Base-by-base conservation (phyloP, 78 protist genomes). In the Dictyostelium brefeldianum region DNA sequence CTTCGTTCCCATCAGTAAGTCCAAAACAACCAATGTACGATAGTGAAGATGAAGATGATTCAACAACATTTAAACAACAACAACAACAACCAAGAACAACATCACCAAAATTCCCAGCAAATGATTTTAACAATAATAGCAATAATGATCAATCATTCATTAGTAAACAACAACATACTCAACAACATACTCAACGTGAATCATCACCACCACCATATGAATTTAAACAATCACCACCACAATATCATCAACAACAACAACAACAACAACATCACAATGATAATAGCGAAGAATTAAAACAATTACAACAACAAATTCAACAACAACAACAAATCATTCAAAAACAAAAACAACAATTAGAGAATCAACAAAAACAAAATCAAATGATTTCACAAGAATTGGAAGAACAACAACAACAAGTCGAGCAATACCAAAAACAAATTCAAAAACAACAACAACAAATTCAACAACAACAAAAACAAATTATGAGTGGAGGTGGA, bases 1-100 rank as follows among this genome's bases (percentile, higher is more conserved):
- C 92, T 74, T 1, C 73, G 27, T 83, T 83, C 50, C 91, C 91
- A 36, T 71, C 81, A 31, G 36, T 53, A 14, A 62, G 27, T 62
- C 70, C n/a, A 62, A 62, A 62, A 36, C n/a, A 25, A 25, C 70
- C 36, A 11, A 15, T 62, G 27, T 62, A 25, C 10, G 70, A 62
- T 5, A 62, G 70, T 62, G 70, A 62, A 11, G 70, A 62, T 4
- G 70, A 62, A 25, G 70, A 57, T 9, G 67, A 57, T 3, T 20
- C 18, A 75, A 51, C 51, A 65, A 65, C 27, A 65, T n/a, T n/a
- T n/a, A n/a, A n/a, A 22, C 20, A 11, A 9, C 43, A 62, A 22
- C 0, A 69, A 51, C 53, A n/a, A 25, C 78, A 64, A 22, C 90
- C 27, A 41, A 53, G 41, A 43, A 15, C 65, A 74, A 25, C 53